Evolutionary conservation across 805 yeast species (phyloP).

Genomic region (Pichia thaimueangensis): DNA sequence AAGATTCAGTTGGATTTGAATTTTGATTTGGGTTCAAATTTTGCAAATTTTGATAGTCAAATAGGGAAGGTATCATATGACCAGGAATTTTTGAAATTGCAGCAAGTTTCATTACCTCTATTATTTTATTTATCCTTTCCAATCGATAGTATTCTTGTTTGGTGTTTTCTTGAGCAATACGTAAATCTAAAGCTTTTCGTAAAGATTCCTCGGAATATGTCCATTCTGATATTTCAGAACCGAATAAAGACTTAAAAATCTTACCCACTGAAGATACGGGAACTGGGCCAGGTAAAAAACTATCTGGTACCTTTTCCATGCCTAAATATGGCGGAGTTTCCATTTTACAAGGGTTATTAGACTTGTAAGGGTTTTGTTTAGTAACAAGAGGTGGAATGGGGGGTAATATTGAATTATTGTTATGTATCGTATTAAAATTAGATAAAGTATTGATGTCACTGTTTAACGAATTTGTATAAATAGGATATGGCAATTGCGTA

Average conservation of each 20-base stretch:
- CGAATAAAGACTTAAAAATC: constrained; percentile 42
- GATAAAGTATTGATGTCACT: no score
- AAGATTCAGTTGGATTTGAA: constrained; percentile 11
- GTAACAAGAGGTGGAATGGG: no score
- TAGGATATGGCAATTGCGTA: no score
- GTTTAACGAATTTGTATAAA: no score
- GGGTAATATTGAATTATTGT: no score
- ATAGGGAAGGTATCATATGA: constrained; percentile 53
- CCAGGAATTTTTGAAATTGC: constrained; percentile 57
- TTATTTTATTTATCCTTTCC: constrained; percentile 53
- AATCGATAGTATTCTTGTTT: constrained; percentile 70
- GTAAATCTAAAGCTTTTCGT: constrained; percentile 49
- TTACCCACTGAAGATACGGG: not conserved
- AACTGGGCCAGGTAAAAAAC: no score
- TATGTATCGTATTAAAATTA: no score
- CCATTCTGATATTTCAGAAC: constrained; percentile 46
- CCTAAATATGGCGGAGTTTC: not conserved
- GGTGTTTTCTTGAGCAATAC: constrained; percentile 72
- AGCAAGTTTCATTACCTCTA: constrained; percentile 60
- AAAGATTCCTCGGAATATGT: constrained; percentile 54
- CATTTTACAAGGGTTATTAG: not conserved
- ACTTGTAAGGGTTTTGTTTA: no score
- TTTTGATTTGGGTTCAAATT: constrained; percentile 5
- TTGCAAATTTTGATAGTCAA: constrained; percentile 24
- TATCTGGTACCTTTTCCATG: no score